These are phyloP conservation scores for Solanum bulbocastanum DNA, from an alignment of 257 asterid genomes.

Conservation along the genomic window DNA sequence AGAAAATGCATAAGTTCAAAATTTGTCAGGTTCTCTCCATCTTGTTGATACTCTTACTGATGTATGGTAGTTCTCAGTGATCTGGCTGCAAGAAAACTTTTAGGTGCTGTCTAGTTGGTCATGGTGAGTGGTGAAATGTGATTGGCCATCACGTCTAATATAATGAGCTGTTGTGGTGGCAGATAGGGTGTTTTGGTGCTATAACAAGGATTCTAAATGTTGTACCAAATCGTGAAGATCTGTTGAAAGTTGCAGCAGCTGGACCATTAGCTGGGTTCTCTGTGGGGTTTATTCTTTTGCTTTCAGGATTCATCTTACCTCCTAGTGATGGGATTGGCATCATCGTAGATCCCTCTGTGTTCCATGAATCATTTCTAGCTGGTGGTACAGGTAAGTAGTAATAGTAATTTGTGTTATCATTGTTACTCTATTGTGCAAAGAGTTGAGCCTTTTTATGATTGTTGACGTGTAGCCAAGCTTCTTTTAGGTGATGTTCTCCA, in stretches of 20 bases:
- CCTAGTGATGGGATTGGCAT: conserved; percentile 81
- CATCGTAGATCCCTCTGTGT: conserved; percentile 72
- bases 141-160: conserved; percentile 7
- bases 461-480: conserved; percentile 58
- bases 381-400: conserved; percentile 72
- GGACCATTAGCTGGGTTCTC: conserved; percentile 92
- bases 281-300: conserved; percentile 63
- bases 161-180: conserved; percentile 42
- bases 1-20: not conserved
- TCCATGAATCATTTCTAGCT: conserved; percentile 81
- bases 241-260: conserved; percentile 88
- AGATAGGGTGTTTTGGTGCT: conserved; percentile 95
- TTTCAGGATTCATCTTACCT: conserved; percentile 75
- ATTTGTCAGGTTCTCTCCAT: not conserved
- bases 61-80: not conserved
- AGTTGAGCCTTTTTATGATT: not conserved
- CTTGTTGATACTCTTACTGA: not conserved
- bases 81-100: not conserved
- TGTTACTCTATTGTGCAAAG: not conserved
- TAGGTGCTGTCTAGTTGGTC: not conserved
- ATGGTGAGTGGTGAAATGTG: not conserved
- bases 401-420: not conserved
- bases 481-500: conserved; percentile 82
- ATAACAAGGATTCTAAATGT: conserved; percentile 81
- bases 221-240: conserved; percentile 79